phyloP scores from a whole-genome alignment of 352 stramenopile genomes.

The Lagenidium sp. region DNA sequence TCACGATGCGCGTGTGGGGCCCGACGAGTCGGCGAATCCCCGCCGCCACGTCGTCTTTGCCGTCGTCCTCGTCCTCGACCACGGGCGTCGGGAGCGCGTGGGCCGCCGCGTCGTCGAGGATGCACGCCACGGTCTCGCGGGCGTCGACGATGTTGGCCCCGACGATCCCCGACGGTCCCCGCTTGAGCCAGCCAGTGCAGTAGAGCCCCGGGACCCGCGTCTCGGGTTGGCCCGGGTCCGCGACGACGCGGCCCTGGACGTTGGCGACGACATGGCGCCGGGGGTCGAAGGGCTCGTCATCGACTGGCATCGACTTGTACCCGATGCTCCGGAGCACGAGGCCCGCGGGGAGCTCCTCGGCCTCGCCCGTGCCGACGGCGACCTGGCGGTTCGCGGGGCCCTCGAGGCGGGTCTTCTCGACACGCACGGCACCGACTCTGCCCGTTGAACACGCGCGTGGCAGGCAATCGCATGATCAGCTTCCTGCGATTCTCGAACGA shows the following conservation, averaged over 20 bases:
- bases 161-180: constrained; percentile 96
- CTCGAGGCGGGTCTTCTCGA: constrained; percentile 86
- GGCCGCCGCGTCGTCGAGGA: constrained; percentile 84
- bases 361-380: constrained; percentile 79
- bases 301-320: constrained; percentile 89
- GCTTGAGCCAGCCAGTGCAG: constrained; percentile 96
- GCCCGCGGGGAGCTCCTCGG: constrained; percentile 75
- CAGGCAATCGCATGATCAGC: no score
- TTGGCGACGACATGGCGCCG: constrained; percentile 54
- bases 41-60: no score
- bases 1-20: constrained; percentile 58
- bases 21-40: constrained; percentile 39
- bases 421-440: constrained; percentile 63
- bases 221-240: constrained; percentile 13
- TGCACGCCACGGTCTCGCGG: constrained; percentile 91
- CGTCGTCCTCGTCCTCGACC: constrained; percentile 9
- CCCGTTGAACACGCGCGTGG: no score
- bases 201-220: constrained; percentile 88
- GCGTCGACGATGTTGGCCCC: constrained; percentile 97
- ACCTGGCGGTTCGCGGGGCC: constrained; percentile 76
- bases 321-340: constrained; percentile 80
- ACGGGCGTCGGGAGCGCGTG: constrained; percentile 28
- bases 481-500: no score
- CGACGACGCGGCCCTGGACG: constrained; percentile 40
- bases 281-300: constrained; percentile 75